Base-by-base conservation (phyloP, 1,284 basidiomycete genomes). In the Heterobasidion occidentale region DNA sequence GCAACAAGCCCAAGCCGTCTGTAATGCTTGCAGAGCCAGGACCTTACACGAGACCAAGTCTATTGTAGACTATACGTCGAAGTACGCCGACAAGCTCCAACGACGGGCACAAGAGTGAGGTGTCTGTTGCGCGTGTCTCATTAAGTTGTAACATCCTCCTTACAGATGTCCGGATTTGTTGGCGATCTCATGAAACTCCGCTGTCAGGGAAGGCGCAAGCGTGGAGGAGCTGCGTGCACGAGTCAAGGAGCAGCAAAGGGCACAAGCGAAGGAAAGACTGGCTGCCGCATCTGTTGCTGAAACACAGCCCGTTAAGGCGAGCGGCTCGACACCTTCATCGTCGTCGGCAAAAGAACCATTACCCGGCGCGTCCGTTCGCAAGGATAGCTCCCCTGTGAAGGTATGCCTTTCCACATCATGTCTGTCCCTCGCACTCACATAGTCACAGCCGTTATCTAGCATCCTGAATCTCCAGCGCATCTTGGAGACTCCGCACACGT, bases 401-500 rank as follows among this genome's bases (percentile, higher is more conserved):
- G 86, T 82, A 63, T 47, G 73, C 66, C 46, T 12, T 54, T 14
- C 46, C 46, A 7, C 17, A 48, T 48, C 46, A 17, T 17, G n/a
- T 4, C 4, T 11, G 11, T n/a, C 19, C 19, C 46, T 11, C 46
- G 27, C 9, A 48, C 17, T 19, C 46, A 48, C 17, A 17, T 3
- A 19, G 46, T 19, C 19, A 20, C 12, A 96, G 94, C 86, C 92
- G 15, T 77, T 97, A 14, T 80, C 83, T 17, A 83, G 80, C 9
- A 88, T 96, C 57, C 73, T 97, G 63, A 92, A 95, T 69, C 69
- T 94, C 12, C 73, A 83, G 15, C 82, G 85, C 56, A 71, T 95
- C 9, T 67, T 91, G 50, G 74, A 81, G 33, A 80, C 79, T 2
- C 83, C 88, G 0, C 90, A 94, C 63, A 86, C 88, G 1, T 60